Evolutionary conservation across 768 basidiomycete species (phyloP), one percentile per base, ranked within the genome.

Genomic region (Termitomyces titanicus): DNA sequence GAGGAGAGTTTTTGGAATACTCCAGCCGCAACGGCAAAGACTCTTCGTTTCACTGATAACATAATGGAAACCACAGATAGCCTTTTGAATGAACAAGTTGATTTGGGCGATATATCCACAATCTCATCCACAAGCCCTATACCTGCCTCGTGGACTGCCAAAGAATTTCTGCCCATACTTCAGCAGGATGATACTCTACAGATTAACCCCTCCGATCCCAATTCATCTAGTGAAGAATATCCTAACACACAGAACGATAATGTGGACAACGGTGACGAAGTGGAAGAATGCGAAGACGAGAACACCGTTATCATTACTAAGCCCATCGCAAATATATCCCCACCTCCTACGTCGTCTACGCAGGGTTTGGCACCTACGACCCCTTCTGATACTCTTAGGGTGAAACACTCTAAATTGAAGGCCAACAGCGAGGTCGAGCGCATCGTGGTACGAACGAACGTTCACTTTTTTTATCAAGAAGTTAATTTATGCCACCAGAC

Each of bases 1-100:
- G 85, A 87, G 64, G 79, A 83, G 35, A 75, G 74, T 39, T 84
- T 86, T 63, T 88, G 86, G 84, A 79, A 75, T 29, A 84, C 85
- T 0, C 83, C 85, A 7, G 77, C 77, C 2, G 69, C 70, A 10
- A 65, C 79, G 1, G 79, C 77, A 13, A 83, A 84, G 37, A 81
- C 81, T 0, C 72, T 89, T 13, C 81, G 79, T 49, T 88, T 90
- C 58, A 78, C 79, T 1, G 82, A 85, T 38, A 83, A 83, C 55
- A 73, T 86, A 27, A 66, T 83, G 64, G 80, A 56, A n/a, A 37
- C 18, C 57, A 77, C 78, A 1, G 82, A 85, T 39, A 84, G 82
- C 57, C 74, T 86, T 27, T 64, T 83, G 64, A 79, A 88, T 58
- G 88, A 89, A 60, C 71, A 82, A 18, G 77, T 83, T 3, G 82